Base-by-base conservation (phyloP, 805 yeast species). In the Candida ovalis region DNA sequence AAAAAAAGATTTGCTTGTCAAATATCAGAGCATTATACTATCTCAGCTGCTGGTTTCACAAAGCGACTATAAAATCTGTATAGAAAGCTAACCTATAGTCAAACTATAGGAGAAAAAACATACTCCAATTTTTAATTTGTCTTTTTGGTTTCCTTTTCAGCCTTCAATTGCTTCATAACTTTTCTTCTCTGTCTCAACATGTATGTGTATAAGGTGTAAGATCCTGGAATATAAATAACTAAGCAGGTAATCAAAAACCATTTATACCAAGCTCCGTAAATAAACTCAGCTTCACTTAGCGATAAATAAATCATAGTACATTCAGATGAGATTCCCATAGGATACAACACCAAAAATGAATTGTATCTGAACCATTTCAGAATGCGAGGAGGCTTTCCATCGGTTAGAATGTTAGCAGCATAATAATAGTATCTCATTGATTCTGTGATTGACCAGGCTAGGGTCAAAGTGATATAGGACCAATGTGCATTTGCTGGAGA, bases 381-480 rank as follows among this genome's bases (percentile, higher is more conserved):
- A 61, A 71, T 63, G 35, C 62, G 58, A 4, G 94, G 86, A 15
- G 86, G 83, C 1, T 70, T 60, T 1, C 76, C 79, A 8, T 71
- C 70, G 25, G 75, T 71, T 23, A 66, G 62, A 52, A 86, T 67
- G 56, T 82, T 82, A 46, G 84, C 75, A 7, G 95, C 91, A 63
- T 94, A 95, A 71, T 81, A 94, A 39, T 88, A 77, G 69, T 94
- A 94, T 64, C 99, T 78, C 48, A 91, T 84, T 40, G 88, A 76
- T 68, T 94, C 99, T n/a, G 98, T 88, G 45, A 88, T 59, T n/a
- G 94, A 81, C 99, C 99, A 94, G 12, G 97, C 90, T 40, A 81
- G 57, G 42, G 82, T 74, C 64, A 92, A 76, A 1, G 92, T 72
- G 48, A 82, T 67, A 66, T 85, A 91, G 15, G 78, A 74, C 78